Base-by-base conservation (phyloP, 163 green algal genomes). In the Volvox carteri region DNA sequence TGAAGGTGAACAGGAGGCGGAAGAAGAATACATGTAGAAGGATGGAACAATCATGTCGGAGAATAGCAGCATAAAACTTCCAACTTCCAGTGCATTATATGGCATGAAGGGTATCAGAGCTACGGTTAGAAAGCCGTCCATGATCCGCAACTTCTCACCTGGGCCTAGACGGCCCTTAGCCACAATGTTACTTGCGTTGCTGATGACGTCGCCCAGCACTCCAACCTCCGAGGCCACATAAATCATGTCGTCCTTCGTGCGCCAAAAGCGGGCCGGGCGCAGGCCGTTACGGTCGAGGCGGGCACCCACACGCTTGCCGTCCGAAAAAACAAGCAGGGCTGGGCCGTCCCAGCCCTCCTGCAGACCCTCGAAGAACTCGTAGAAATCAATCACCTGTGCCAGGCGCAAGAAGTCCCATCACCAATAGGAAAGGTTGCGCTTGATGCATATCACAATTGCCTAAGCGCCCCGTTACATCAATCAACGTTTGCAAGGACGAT, bases 281-380 rank as follows among this genome's bases (percentile, higher is more conserved):
- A 99, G 95, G 70, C 98, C 98, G 92, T 99, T 99, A 86, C 98
- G 95, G 94, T 99, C 98, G 70, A 99, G 95, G 37, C 95, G 94
- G 11, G 96, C 96, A 19, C 98, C 97, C 56, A 98, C 91, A 58
- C 95, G 95, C 86, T 95, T 95, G 78, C 97, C 97, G 90, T 99
- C 97, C 41, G 90, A 96, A 94, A 99, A 99, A 28, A 99, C 98
- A 35, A 99, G 94, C 79, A 99, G 96, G 4, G 98, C 98, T 44
- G 98, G 98, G 44, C 98, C 98, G 89, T 99, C 98, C 98, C 98
- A 99, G 76, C 97, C 98, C 93, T 99, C 98, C 94, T 99, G 98
- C 89, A 99, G 95, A 60, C 98, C 98, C 93, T 99, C 97, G 84
- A 96, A 99, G 94, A 97, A 99, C 94, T 99, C 96, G 88, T 99